These are phyloP conservation scores for Colletotrichum melonis DNA, from an alignment of 2,329 filamentous ascomycete genomes.

Conservation along the genomic window DNA sequence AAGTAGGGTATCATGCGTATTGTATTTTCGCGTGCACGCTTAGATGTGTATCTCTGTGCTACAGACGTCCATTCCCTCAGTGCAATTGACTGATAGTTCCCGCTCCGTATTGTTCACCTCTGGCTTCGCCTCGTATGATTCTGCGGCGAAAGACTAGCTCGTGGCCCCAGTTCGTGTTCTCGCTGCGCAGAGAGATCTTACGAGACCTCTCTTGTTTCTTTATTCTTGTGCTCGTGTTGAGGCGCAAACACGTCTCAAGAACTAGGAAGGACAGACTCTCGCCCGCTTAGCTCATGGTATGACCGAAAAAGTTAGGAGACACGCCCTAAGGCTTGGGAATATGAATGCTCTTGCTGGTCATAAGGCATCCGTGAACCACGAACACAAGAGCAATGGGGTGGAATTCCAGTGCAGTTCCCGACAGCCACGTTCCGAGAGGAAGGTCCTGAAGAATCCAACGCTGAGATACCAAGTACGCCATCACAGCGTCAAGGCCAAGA, in stretches of 20 bases:
- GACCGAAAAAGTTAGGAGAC: background rate
- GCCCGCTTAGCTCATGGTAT: background rate
- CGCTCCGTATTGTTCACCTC: background rate
- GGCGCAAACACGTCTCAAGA: background rate
- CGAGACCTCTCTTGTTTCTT: background rate
- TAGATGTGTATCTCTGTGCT: background rate
- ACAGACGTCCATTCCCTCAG: background rate
- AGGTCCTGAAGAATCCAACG: conserved; percentile 83
- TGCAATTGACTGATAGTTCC: background rate
- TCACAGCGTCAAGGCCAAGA: conserved; percentile 81
- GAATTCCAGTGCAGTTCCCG: conserved; percentile 79
- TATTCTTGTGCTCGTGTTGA: background rate
- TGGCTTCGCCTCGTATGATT: background rate
- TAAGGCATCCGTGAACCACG: conserved; percentile 88
- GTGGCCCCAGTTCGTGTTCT: background rate
- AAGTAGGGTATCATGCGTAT: conserved; percentile 29
- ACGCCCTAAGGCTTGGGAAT: conserved; percentile 82
- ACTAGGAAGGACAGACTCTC: background rate
- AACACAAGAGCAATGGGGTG: conserved; percentile 88
- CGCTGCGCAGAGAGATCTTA: background rate
- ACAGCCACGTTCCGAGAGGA: conserved; percentile 78
- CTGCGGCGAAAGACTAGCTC: background rate
- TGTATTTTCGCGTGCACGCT: conserved; percentile 7
- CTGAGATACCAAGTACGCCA: conserved; percentile 89
- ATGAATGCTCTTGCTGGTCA: conserved; percentile 95